A percentile compares a stretch with the other conserved stretches of the same genome.
Conservation (phyloP, 2,329 filamentous ascomycete species). For the Alternaria novae-zelandiae region DNA sequence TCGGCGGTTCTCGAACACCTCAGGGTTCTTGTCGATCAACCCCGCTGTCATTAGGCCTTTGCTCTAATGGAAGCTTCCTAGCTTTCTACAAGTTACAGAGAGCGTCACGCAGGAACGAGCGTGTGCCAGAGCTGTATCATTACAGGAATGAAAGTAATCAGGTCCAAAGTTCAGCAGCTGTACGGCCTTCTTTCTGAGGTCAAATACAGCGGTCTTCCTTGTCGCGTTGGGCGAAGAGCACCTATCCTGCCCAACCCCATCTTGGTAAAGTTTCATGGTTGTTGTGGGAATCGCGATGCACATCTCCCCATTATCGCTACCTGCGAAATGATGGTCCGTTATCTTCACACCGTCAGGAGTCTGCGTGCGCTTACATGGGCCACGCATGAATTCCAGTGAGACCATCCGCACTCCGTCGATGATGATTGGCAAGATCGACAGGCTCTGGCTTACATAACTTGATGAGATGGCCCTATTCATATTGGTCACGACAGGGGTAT, state of each 20-base stretch:
- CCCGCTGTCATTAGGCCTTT: not conserved
- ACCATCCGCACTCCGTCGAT: not conserved
- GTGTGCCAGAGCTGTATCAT: not conserved
- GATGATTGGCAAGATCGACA: slow-evolving; percentile 1
- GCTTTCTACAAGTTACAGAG: not conserved
- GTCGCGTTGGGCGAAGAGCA: not conserved
- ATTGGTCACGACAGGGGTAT: slow-evolving; percentile 13
- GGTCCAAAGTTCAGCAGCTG: not conserved
- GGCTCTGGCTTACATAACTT: slow-evolving; percentile 5
- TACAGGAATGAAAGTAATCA: not conserved
- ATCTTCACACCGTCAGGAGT: not conserved
- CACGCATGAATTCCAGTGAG: slow-evolving; percentile 1
- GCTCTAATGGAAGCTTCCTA: not conserved
- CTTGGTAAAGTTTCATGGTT: not conserved
- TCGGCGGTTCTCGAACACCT: slow-evolving; percentile 8
- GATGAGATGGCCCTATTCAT: slow-evolving; percentile 4
- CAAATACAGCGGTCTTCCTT: slow-evolving; percentile 7
- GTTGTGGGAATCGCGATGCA: not conserved
- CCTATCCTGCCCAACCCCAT: not conserved
- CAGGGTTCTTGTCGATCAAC: slow-evolving; percentile 1
- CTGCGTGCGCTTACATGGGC: not conserved
- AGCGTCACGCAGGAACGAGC: not conserved
- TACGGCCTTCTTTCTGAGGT: not conserved
- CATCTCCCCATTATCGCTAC: not conserved
- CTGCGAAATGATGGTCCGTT: not conserved